Percentiles rank a stretch among this genome's conserved stretches.
phyloP scores from a whole-genome alignment of 1,284 basidiomycete species.

The Naganishia sp. region DNA sequence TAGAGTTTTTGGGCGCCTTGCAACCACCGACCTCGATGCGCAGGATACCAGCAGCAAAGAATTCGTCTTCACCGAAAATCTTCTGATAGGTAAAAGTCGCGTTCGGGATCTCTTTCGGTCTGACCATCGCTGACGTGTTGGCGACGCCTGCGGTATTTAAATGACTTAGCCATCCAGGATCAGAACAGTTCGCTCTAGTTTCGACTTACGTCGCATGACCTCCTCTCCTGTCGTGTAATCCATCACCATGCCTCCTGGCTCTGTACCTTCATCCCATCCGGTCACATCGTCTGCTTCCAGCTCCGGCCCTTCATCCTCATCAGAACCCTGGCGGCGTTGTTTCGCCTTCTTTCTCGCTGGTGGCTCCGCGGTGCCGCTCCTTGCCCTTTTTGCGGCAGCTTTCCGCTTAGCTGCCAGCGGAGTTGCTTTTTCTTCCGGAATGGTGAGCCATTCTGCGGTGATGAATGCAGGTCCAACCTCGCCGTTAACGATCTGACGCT shows the following conservation, averaged over 20 bases:
- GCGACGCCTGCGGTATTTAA: conserved; percentile 63
- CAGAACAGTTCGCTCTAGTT: no score
- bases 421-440: conserved; percentile 66
- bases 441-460: conserved; percentile 75
- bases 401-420: conserved; percentile 59
- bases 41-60: conserved; percentile 86
- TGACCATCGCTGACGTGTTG: conserved; percentile 67
- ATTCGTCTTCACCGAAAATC: conserved; percentile 89
- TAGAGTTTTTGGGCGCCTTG: conserved; percentile 85
- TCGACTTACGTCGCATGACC: conserved; percentile 22
- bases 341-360: conserved; percentile 43
- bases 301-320: conserved; percentile 57
- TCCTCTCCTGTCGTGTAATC: conserved; percentile 65
- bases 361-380: conserved; percentile 49
- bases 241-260: conserved; percentile 66
- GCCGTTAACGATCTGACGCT: conserved; percentile 58
- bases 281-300: conserved; percentile 56
- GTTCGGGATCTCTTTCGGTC: conserved; percentile 61
- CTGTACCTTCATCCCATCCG: conserved; percentile 80
- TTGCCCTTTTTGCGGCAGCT: conserved; percentile 46
- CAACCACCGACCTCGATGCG: conserved; percentile 71
- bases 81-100: conserved; percentile 84
- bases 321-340: conserved; percentile 1
- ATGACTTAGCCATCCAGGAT: background rate
- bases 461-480: conserved; percentile 61